Conservation (phyloP, 2,329 filamentous ascomycete species). For the Mollisia scopiformis region DNA sequence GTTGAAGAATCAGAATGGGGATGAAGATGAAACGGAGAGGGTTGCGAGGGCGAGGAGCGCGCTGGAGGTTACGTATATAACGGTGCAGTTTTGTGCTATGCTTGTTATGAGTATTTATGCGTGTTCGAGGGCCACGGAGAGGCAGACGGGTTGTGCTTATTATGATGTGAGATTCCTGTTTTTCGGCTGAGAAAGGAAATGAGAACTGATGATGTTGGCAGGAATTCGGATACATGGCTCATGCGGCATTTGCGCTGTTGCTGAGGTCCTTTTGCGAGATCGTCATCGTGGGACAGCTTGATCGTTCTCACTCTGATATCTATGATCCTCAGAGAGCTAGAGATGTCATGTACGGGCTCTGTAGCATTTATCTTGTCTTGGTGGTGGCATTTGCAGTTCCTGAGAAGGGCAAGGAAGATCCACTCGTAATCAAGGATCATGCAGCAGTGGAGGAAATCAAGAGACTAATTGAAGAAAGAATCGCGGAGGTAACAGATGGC, state of each 20-base stretch:
- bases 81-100: constrained; percentile 3
- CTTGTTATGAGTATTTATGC: background rate
- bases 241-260: background rate
- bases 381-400: background rate
- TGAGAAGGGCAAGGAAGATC: background rate
- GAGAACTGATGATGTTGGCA: background rate
- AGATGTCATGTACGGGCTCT: constrained; percentile 4
- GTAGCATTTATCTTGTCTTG: background rate
- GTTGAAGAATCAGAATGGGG: background rate
- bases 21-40: background rate
- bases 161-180: background rate
- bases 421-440: background rate
- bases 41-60: constrained; percentile 1
- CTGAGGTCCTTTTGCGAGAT: constrained; percentile 5
- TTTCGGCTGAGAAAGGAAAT: too few species aligned
- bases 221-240: background rate
- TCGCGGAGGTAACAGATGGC: background rate
- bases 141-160: background rate
- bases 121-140: background rate
- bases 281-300: constrained; percentile 4
- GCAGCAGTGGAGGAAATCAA: constrained; percentile 1
- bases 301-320: background rate
- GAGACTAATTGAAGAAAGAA: background rate
- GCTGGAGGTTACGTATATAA: constrained; percentile 2
- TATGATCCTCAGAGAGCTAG: background rate